A percentile compares a stretch with the other conserved stretches of the same genome.
These are phyloP conservation scores for Cercospora janseana DNA, from an alignment of 2,329 filamentous ascomycete species.

Conservation along the genomic window DNA sequence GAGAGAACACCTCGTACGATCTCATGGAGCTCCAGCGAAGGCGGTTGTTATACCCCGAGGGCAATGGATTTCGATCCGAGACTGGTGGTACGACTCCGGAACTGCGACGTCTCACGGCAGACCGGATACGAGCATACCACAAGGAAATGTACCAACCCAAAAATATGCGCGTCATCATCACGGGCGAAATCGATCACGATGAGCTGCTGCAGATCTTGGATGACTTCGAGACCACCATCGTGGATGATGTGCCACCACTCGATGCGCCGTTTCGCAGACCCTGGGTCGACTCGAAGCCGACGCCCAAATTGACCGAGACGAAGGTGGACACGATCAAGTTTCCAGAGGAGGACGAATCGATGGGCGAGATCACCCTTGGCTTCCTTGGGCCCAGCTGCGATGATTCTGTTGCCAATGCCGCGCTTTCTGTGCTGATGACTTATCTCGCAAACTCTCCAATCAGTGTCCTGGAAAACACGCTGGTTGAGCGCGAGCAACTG, in stretches of 20 bases:
- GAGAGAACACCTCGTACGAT: conserved; percentile 79
- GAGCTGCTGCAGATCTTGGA: conserved; percentile 79
- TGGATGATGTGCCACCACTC: conserved; percentile 73
- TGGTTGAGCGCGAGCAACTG: conserved; percentile 91
- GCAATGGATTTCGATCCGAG: conserved; percentile 91
- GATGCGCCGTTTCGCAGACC: conserved; percentile 77
- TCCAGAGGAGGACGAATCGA: conserved; percentile 93
- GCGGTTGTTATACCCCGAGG: conserved; percentile 79
- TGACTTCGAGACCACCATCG: conserved; percentile 81
- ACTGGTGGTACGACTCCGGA: conserved; percentile 97
- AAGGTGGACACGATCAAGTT: conserved; percentile 80
- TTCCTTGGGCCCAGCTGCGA: conserved; percentile 84
- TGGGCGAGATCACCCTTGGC: conserved; percentile 79
- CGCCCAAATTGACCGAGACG: conserved; percentile 69
- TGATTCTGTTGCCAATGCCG: conserved; percentile 59
- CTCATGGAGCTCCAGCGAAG: conserved; percentile 84
- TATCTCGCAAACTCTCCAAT: conserved; percentile 94
- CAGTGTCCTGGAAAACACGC: conserved; percentile 82
- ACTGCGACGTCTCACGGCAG: conserved; percentile 77
- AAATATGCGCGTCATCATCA: conserved; percentile 85
- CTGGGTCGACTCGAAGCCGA: conserved; percentile 84
- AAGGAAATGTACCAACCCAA: conserved; percentile 97
- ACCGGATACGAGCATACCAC: conserved; percentile 92
- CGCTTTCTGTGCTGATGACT: conserved; percentile 74
- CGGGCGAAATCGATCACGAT: conserved; percentile 84